Evolutionary conservation across 768 basidiomycete genomes (phyloP).

Genomic region (Mycena pura): DNA sequence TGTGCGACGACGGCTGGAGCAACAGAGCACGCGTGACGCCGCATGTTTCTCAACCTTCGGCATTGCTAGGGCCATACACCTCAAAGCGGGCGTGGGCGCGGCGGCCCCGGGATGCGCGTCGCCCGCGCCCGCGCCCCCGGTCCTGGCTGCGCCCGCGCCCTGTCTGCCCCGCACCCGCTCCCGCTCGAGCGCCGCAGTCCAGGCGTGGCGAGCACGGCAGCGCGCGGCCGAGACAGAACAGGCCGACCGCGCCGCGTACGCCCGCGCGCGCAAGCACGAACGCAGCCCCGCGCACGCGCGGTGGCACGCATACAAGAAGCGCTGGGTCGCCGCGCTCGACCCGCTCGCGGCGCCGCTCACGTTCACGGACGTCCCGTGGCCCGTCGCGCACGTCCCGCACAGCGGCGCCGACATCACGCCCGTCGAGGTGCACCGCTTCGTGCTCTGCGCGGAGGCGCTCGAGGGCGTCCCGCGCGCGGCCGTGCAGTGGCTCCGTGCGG

Average conservation of each 20-base stretch:
- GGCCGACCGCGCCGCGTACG: neutral
- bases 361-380: slow-evolving; percentile 16
- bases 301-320: neutral
- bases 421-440: slow-evolving; percentile 1
- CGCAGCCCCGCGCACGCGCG: neutral
- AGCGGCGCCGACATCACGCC: slow-evolving; percentile 7
- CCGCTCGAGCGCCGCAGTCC: neutral
- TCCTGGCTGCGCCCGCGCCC: neutral
- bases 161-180: too few species aligned
- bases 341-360: neutral
- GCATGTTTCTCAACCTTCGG: too few species aligned
- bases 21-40: slow-evolving; percentile 1
- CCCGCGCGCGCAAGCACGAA: neutral
- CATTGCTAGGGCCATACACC: too few species aligned
- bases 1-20: neutral
- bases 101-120: neutral
- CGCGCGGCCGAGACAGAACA: neutral
- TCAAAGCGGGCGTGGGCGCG: neutral
- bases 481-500: neutral
- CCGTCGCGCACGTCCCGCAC: neutral
- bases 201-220: neutral
- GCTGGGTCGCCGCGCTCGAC: neutral
- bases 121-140: neutral
- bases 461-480: neutral
- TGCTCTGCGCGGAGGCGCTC: neutral